Percentiles rank a stretch among this genome's conserved stretches.
phyloP scores from a whole-genome alignment of 495 filamentous ascomycete species.

The Aspergillus olivimuriae region DNA sequence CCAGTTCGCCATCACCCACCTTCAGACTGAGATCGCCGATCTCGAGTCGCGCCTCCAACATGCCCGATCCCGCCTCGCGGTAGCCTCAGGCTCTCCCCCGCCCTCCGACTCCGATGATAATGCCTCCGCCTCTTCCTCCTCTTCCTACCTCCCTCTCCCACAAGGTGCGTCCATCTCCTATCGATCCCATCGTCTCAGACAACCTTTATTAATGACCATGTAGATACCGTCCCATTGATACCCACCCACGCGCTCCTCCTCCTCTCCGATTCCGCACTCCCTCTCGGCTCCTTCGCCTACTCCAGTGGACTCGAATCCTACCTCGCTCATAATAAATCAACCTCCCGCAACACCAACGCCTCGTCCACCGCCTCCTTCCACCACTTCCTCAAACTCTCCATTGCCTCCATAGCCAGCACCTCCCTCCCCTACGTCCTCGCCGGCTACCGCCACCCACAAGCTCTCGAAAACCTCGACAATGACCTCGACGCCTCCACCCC shows the following conservation, averaged over 20 bases:
- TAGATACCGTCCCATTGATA: slow-evolving; percentile 8
- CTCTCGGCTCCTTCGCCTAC: slow-evolving; percentile 95
- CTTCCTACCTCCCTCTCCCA: slow-evolving; percentile 4
- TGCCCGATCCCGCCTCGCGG: slow-evolving; percentile 23
- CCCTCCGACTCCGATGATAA: slow-evolving; percentile 2
- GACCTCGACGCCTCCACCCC: slow-evolving; percentile 76
- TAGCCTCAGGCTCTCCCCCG: slow-evolving; percentile 4
- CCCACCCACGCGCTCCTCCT: slow-evolving; percentile 73
- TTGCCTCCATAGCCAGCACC: slow-evolving; percentile 70
- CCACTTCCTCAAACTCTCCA: slow-evolving; percentile 70
- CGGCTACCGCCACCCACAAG: slow-evolving; percentile 56
- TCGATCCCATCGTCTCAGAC: no score
- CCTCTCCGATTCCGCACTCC: slow-evolving; percentile 91
- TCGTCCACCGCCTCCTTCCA: slow-evolving; percentile 62
- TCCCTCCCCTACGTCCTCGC: slow-evolving; percentile 80
- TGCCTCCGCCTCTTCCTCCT: no score
- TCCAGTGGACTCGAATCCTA: slow-evolving; percentile 91
- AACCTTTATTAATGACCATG: no score
- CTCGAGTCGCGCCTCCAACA: slow-evolving; percentile 42
- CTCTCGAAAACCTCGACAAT: slow-evolving; percentile 65
- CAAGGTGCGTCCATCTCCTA: no score
- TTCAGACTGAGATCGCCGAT: slow-evolving; percentile 47
- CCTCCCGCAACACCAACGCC: slow-evolving; percentile 24
- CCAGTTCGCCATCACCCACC: slow-evolving; percentile 16
- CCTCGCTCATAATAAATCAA: slow-evolving; percentile 65